Base-by-base conservation (phyloP, 2,329 filamentous ascomycete genomes). In the Davidsoniella neocaledoniae region DNA sequence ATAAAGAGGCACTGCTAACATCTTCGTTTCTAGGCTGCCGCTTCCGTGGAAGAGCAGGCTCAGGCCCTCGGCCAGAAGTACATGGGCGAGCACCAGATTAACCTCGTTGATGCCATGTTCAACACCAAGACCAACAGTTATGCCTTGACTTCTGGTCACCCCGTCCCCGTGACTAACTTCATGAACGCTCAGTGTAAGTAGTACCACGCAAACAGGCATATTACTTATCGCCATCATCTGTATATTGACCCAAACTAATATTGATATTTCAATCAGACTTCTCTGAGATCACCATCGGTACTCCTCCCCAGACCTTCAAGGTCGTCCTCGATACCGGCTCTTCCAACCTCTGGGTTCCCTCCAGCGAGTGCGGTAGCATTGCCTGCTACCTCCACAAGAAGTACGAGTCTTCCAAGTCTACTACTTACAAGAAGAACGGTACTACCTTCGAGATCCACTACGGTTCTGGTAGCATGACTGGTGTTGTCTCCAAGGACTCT, bases 271-370 rank as follows among this genome's bases (percentile, higher is more conserved):
- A 38, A 25, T 14, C 25, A 93, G 88, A 98, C 74, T 98, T 94
- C 78, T 93, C 90, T 58, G 87, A 95, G 67, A 95, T 98, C 65
- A 76, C 79, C 58, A 78, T 98, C 64, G 91, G 91, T 56, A 90
- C 81, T 45, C 91, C 91, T 57, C 81, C 91, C 33, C 91, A 98
- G 72, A 75, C 70, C 58, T 98, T 98, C 80, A 98, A 98, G 77
- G 93, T 98, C 58, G 83, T 98, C 56, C 82, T 98, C 56, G 91
- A 98, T 67, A 98, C 91, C 25, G 91, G 91, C 60, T 95, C 87
- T 75, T 96, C 91, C 65, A 98, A 98, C 74, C 77, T 98, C 56
- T 98, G 93, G 93, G 88, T 98, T 54, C 93, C 93, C 38, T 94
- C 88, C 21, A 73, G 77, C 51, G 74, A 86, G 62, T 98, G 93